Evolutionary conservation across 1,284 basidiomycete genomes (phyloP).

Genomic region (Irpex lacteus): DNA sequence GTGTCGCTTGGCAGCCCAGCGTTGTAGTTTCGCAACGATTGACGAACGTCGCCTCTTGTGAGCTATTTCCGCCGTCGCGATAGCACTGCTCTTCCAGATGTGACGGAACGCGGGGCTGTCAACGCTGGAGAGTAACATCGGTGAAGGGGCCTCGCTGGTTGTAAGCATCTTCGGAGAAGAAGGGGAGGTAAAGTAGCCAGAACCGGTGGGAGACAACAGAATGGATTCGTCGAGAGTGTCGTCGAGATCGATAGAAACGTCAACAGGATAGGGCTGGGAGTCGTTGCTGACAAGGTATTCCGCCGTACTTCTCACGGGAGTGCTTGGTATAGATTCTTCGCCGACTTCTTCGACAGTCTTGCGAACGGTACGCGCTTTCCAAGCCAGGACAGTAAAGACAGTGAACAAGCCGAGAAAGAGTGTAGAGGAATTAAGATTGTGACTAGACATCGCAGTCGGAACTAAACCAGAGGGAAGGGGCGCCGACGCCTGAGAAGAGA

Average conservation of each 20-base stretch:
- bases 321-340: not conserved
- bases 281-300: not conserved
- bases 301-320: not conserved
- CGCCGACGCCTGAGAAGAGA: not conserved
- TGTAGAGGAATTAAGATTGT: not conserved
- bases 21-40: not conserved
- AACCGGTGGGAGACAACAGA: not conserved
- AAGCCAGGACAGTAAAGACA: not conserved
- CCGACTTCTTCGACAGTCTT: not conserved
- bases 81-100: conserved; percentile 1
- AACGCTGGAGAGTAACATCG: not conserved
- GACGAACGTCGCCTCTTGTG: not conserved
- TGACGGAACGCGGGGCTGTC: not conserved
- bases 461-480: not conserved
- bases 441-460: not conserved
- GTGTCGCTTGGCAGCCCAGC: not conserved
- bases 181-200: not conserved
- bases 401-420: not conserved
- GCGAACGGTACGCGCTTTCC: not conserved
- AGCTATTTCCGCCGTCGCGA: not conserved
- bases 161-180: conserved; percentile 1
- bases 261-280: not conserved
- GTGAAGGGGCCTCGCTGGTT: not conserved
- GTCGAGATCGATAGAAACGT: not conserved
- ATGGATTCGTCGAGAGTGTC: not conserved